Percentiles rank a stretch among this genome's conserved stretches.
Conservation (phyloP, 2,329 filamentous ascomycete species). For the Esteya vermicola region DNA sequence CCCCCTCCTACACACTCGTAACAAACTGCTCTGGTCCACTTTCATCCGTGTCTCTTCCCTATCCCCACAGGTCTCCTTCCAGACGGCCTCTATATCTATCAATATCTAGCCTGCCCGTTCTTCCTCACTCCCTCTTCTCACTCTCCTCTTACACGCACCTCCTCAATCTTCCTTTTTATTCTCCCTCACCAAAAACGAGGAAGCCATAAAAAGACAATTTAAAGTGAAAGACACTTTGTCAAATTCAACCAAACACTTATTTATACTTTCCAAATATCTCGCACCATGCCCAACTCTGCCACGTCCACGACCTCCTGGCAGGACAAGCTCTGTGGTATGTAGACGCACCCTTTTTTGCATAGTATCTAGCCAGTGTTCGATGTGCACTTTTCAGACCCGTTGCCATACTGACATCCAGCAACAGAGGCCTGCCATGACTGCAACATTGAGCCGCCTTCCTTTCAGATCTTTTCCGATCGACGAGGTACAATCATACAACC, state of each 20-base stretch:
- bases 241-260: too few species aligned
- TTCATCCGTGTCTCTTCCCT: too few species aligned
- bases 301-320: slow-evolving; percentile 16
- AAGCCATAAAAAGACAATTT: too few species aligned
- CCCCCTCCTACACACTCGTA: neutral
- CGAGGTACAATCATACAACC: slow-evolving; percentile 20
- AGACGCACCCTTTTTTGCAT: slow-evolving; percentile 1
- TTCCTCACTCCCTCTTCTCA: neutral
- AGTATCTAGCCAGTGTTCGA: too few species aligned
- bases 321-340: slow-evolving; percentile 18
- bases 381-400: neutral
- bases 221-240: too few species aligned
- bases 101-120: too few species aligned
- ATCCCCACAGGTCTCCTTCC: too few species aligned
- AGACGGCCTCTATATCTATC: too few species aligned
- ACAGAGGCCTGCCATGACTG: slow-evolving; percentile 18
- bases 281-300: slow-evolving; percentile 6
- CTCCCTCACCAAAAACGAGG: neutral
- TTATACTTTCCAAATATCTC: too few species aligned
- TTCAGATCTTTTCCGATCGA: slow-evolving; percentile 19
- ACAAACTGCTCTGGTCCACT: neutral
- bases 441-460: slow-evolving; percentile 16
- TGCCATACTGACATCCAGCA: neutral
- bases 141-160: neutral
- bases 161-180: neutral